Conservation (phyloP, 441 rosid genomes). For the Adansonia grandidieri region DNA sequence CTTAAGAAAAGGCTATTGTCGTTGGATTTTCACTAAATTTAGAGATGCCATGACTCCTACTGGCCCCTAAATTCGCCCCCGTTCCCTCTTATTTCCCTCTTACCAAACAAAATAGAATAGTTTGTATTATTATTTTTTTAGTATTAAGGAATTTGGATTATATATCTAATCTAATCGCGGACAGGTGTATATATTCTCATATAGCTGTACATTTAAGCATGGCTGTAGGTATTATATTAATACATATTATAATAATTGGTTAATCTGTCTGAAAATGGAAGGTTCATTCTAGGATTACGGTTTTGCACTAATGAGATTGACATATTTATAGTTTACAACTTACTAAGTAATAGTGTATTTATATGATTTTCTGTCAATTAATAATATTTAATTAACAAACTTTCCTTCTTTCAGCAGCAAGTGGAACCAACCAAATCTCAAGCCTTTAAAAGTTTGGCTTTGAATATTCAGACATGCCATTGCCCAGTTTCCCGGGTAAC, state of each 20-base stretch:
- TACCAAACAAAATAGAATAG: too few species aligned
- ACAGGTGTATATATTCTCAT: background rate
- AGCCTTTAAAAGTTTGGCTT: background rate
- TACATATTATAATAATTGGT: background rate
- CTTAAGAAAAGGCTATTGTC: too few species aligned
- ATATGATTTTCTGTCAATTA: background rate
- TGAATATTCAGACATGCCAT: background rate
- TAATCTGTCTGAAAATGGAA: background rate
- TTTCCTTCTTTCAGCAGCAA: background rate
- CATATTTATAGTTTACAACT: background rate
- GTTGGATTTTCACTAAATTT: too few species aligned
- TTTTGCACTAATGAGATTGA: background rate
- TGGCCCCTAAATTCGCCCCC: too few species aligned
- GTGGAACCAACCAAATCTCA: background rate
- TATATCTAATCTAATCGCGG: background rate
- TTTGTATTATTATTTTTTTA: too few species aligned
- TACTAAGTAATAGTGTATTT: background rate
- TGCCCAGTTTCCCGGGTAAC: slow-evolving; percentile 33
- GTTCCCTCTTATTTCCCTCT: too few species aligned
- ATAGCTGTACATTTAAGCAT: background rate
- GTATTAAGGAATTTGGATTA: too few species aligned
- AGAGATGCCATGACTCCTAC: too few species aligned
- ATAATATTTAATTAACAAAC: background rate
- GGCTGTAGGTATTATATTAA: background rate
- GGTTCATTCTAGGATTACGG: background rate